Evolutionary conservation across 1,284 basidiomycete genomes (phyloP).

Genomic region (Inonotus hispidus): DNA sequence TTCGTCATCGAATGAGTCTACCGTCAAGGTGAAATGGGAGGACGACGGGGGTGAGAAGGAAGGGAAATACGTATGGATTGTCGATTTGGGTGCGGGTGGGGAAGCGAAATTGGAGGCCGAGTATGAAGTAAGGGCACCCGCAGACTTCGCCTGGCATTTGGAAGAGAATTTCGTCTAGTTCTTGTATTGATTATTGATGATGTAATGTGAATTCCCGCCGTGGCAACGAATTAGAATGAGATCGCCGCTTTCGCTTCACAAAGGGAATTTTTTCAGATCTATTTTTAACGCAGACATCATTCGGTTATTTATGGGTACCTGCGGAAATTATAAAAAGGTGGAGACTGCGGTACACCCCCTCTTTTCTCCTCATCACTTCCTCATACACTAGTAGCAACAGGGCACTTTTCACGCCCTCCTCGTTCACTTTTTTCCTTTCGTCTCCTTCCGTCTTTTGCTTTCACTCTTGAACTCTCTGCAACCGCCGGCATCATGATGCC

Average conservation of each 20-base stretch:
- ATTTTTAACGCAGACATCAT: slow-evolving; percentile 1
- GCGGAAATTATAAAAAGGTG: slow-evolving; percentile 11
- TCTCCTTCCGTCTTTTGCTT: neutral
- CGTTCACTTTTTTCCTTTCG: neutral
- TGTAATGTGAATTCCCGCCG: neutral
- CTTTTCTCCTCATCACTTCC: slow-evolving; percentile 2
- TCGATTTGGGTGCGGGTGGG: slow-evolving; percentile 31
- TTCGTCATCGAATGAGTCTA: neutral
- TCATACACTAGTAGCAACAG: slow-evolving; percentile 1
- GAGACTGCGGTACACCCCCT: neutral
- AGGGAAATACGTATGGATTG: slow-evolving; percentile 38
- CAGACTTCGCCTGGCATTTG: slow-evolving; percentile 29
- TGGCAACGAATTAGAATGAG: neutral
- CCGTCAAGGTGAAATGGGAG: slow-evolving; percentile 25
- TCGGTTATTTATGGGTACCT: slow-evolving; percentile 4
- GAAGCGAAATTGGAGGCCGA: slow-evolving; percentile 39
- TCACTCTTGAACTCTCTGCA: neutral
- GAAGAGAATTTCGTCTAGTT: neutral
- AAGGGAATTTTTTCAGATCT: neutral
- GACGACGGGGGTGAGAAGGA: slow-evolving; percentile 37
- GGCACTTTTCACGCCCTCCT: neutral
- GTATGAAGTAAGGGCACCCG: slow-evolving; percentile 47
- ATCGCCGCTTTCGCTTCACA: neutral
- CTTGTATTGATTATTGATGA: neutral
- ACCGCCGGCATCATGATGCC: slow-evolving; percentile 18